A percentile compares a stretch with the other conserved stretches of the same genome.
Evolutionary conservation across 2,329 filamentous ascomycete genomes (phyloP).

Genomic region (Trichophyton schoenleinii): DNA sequence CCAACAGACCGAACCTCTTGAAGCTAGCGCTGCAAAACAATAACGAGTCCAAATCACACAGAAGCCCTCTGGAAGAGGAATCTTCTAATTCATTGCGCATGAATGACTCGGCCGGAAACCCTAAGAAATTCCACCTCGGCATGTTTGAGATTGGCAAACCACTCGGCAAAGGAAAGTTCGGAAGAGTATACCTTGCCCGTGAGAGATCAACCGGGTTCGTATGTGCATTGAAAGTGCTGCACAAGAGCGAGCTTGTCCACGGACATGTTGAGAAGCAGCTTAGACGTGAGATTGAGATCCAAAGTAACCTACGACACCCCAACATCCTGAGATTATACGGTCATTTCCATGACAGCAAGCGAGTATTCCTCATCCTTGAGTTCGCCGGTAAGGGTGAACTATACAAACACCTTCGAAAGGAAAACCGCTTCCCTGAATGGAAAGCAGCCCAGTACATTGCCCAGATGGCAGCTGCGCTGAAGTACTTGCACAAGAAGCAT

Average conservation of each 20-base stretch:
- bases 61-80: constrained; percentile 9
- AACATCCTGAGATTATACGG: constrained; percentile 76
- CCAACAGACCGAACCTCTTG: constrained; percentile 65
- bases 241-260: constrained; percentile 70
- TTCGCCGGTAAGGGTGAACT: constrained; percentile 77
- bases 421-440: constrained; percentile 70
- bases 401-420: constrained; percentile 72
- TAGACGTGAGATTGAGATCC: constrained; percentile 77
- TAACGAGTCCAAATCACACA: constrained; percentile 35
- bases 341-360: constrained; percentile 80
- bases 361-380: constrained; percentile 76
- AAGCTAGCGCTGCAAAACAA: constrained; percentile 75
- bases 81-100: constrained; percentile 15
- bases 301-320: constrained; percentile 73
- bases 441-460: constrained; percentile 78
- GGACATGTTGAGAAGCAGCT: constrained; percentile 79
- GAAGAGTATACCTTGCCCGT: constrained; percentile 71
- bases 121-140: constrained; percentile 63
- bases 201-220: constrained; percentile 70
- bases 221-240: constrained; percentile 73
- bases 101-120: constrained; percentile 20
- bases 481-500: constrained; percentile 90
- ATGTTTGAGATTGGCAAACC: constrained; percentile 91
- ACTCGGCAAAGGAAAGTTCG: constrained; percentile 77
- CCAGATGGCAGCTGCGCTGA: constrained; percentile 79